Evolutionary conservation across 2,329 filamentous ascomycete species (phyloP).

Genomic region (Verticillium nubilum): DNA sequence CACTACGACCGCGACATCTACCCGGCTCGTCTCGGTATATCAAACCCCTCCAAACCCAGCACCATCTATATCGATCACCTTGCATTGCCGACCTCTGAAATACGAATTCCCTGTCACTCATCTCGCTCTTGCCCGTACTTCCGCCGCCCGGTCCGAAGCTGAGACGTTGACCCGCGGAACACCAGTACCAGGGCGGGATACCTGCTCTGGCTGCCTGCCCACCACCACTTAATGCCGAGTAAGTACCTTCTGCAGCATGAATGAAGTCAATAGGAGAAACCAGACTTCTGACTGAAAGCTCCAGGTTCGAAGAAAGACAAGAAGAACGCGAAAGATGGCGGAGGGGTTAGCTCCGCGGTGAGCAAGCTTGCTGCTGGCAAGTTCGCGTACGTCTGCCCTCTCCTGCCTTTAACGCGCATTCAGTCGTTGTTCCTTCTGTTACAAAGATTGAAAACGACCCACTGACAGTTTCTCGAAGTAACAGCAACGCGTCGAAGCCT

Average conservation of each 20-base stretch:
- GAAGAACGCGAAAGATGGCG: conserved; percentile 50
- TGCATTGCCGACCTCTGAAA: not conserved
- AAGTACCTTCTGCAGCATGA: conserved; percentile 2
- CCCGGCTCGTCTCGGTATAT: not conserved
- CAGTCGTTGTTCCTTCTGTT: not conserved
- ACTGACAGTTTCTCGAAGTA: conserved; percentile 16
- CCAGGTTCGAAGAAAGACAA: conserved; percentile 45
- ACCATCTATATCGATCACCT: not conserved
- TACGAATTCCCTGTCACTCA: too few species aligned
- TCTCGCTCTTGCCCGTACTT: not conserved
- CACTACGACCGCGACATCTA: not conserved
- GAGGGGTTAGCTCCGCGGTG: conserved; percentile 47
- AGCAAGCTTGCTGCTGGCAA: conserved; percentile 46
- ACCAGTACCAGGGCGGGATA: conserved; percentile 4
- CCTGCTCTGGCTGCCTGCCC: conserved; percentile 14
- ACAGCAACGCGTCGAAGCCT: conserved; percentile 25
- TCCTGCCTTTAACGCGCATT: not conserved
- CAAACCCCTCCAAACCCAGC: not conserved
- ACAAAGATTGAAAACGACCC: not conserved
- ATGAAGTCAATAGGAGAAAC: not conserved
- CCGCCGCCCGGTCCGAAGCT: not conserved
- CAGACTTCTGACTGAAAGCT: not conserved
- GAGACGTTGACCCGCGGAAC: not conserved
- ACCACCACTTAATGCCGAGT: conserved; percentile 15
- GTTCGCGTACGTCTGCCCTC: conserved; percentile 38